phyloP scores from a whole-genome alignment of 495 filamentous ascomycete species.

The Letharia lupina region DNA sequence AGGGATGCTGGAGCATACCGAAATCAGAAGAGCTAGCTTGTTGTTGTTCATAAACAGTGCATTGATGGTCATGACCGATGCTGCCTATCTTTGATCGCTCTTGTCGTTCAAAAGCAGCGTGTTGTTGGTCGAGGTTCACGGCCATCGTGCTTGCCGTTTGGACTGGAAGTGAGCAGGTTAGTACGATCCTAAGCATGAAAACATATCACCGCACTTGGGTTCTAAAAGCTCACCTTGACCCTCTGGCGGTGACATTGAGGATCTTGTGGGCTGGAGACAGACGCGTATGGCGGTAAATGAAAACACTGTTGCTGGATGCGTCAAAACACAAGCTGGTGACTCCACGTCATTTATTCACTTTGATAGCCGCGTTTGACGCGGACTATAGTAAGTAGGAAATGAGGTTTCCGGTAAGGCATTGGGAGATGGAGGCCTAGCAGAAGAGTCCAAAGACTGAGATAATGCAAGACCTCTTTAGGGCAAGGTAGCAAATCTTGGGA shows the following conservation, averaged over 20 bases:
- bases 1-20: neutral
- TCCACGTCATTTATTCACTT: neutral
- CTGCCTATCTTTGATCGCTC: too few species aligned
- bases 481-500: neutral
- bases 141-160: neutral
- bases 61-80: too few species aligned
- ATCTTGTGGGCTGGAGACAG: too few species aligned
- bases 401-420: neutral
- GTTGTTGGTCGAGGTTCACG: neutral
- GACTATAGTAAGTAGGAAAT: neutral
- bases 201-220: too few species aligned
- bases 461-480: neutral
- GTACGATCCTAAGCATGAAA: too few species aligned
- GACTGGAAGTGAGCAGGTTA: too few species aligned
- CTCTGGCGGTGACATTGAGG: too few species aligned
- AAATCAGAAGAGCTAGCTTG: neutral
- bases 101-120: neutral
- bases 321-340: neutral
- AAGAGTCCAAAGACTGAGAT: neutral
- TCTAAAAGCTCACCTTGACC: too few species aligned
- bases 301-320: neutral
- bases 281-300: neutral
- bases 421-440: neutral
- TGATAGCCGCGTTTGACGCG: neutral
- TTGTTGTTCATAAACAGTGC: too few species aligned